Evolutionary conservation across 352 stramenopile genomes (phyloP).

Genomic region (Phytophthora podocarpi): DNA sequence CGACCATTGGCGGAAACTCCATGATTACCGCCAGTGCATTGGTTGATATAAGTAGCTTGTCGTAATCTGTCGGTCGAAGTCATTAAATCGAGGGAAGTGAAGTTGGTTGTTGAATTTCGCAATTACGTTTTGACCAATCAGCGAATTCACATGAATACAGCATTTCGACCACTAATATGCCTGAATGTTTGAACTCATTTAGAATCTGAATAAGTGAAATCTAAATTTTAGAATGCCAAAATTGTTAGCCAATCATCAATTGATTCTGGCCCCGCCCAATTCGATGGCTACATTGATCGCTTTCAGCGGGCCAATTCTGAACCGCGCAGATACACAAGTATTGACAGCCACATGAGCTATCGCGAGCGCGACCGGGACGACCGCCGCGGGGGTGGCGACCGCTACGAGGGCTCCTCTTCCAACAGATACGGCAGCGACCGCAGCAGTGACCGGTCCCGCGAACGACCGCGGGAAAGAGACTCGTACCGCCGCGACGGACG

Average conservation of each 20-base stretch:
- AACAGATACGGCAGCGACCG: slow-evolving; percentile 34
- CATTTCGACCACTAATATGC: neutral
- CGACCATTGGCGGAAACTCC: slow-evolving; percentile 10
- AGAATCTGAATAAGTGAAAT: no score
- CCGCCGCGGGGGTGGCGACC: slow-evolving; percentile 24
- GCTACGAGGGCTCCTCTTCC: slow-evolving; percentile 28
- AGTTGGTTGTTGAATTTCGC: no score
- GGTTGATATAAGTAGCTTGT: slow-evolving; percentile 14
- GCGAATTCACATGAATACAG: no score
- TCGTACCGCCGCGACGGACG: slow-evolving; percentile 38
- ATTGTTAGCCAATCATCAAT: neutral
- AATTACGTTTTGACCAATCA: no score
- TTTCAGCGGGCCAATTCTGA: no score
- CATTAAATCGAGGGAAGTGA: no score
- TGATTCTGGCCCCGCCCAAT: neutral
- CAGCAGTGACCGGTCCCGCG: slow-evolving; percentile 29
- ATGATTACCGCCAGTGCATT: slow-evolving; percentile 8
- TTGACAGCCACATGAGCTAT: slow-evolving; percentile 39
- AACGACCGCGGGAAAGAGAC: slow-evolving; percentile 38
- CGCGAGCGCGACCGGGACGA: slow-evolving; percentile 29
- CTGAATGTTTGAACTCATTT: neutral
- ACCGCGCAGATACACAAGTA: slow-evolving; percentile 7
- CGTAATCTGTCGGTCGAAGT: slow-evolving; percentile 24
- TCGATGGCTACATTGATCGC: slow-evolving; percentile 1
- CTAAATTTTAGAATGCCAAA: no score